A percentile compares a stretch with the other conserved stretches of the same genome.
Conservation (phyloP, 2,329 filamentous ascomycete species). For the Ceratocystis variospora region DNA sequence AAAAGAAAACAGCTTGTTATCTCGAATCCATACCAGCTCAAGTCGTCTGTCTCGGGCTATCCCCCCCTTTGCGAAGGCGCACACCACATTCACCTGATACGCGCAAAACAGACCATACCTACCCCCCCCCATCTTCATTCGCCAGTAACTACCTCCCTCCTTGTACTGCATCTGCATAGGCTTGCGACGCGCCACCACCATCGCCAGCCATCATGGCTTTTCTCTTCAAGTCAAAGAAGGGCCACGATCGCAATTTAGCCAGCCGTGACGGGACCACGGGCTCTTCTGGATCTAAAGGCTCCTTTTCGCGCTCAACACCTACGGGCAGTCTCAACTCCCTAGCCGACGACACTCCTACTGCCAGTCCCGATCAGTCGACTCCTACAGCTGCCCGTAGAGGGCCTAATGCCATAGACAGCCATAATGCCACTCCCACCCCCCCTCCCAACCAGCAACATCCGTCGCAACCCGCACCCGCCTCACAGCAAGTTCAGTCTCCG, state of each 20-base stretch:
- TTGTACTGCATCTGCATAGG: background rate
- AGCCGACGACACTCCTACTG: slow-evolving; percentile 41
- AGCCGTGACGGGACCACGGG: slow-evolving; percentile 33
- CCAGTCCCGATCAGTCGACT: slow-evolving; percentile 46
- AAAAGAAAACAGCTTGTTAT: background rate
- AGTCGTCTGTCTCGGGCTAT: background rate
- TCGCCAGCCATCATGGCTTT: slow-evolving; percentile 49
- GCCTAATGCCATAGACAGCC: slow-evolving; percentile 26
- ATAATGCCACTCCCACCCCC: slow-evolving; percentile 7
- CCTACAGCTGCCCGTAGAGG: slow-evolving; percentile 33
- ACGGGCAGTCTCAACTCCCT: slow-evolving; percentile 67
- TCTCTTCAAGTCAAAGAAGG: slow-evolving; percentile 71
- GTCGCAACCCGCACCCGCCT: background rate
- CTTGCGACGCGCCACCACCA: slow-evolving; percentile 11
- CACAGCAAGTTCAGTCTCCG: slow-evolving; percentile 20
- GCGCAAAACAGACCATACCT: background rate
- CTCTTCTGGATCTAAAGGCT: slow-evolving; percentile 30
- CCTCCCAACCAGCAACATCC: slow-evolving; percentile 9
- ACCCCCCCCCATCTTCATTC: background rate
- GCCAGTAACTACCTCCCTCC: background rate
- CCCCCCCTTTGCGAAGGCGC: background rate
- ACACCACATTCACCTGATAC: background rate
- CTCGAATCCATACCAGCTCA: background rate
- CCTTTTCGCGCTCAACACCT: slow-evolving; percentile 50
- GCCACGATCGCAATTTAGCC: slow-evolving; percentile 46